phyloP scores from a whole-genome alignment of 192 early-diverging fungal genomes.

The Linnemannia hyalina region DNA sequence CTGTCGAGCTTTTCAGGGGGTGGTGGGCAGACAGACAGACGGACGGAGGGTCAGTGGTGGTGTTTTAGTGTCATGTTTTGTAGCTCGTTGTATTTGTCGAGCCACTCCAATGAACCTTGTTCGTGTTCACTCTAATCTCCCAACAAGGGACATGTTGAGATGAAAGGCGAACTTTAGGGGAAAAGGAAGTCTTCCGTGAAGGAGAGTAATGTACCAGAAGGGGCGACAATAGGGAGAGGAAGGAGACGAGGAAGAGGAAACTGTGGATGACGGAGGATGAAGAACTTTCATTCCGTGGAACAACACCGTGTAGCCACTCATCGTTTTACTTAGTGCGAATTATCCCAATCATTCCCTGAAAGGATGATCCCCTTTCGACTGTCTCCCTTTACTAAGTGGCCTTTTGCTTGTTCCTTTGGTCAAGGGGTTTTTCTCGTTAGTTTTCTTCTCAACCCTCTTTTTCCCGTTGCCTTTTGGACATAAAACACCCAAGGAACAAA shows the following conservation, averaged over 20 bases:
- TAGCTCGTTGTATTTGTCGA: no score
- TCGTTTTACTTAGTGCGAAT: neutral
- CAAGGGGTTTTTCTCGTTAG: no score
- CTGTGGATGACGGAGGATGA: neutral
- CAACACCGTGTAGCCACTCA: neutral
- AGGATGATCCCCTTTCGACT: neutral
- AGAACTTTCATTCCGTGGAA: slow-evolving; percentile 3
- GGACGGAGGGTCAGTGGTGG: no score
- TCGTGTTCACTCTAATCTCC: neutral
- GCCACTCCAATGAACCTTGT: neutral
- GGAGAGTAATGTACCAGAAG: neutral
- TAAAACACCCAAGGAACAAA: neutral
- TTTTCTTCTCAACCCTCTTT: neutral
- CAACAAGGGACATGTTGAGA: neutral
- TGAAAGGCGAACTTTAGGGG: neutral
- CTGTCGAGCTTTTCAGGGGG: neutral
- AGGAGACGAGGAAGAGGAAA: neutral
- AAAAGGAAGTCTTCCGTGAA: neutral
- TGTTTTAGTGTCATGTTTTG: no score
- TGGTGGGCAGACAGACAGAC: no score
- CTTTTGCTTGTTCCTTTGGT: neutral
- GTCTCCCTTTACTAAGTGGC: neutral
- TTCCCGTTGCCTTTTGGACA: neutral
- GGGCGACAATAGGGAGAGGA: neutral
- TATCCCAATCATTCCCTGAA: neutral